Conservation (phyloP, 768 basidiomycete genomes). For the Podaxis sp. region DNA sequence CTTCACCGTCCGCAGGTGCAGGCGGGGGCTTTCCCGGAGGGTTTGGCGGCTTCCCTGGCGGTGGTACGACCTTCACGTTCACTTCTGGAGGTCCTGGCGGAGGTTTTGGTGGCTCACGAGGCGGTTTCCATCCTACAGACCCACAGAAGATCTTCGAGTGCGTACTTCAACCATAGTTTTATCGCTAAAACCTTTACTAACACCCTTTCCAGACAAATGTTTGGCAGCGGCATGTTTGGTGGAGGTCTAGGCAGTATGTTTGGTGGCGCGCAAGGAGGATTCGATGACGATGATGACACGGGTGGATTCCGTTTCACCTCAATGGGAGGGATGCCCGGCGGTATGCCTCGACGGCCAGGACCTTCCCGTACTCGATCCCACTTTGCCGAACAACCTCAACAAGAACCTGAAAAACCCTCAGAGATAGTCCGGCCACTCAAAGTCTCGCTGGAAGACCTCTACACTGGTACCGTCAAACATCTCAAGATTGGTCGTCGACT, state of each 20-base stretch:
- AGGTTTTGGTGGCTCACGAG: conserved; percentile 31
- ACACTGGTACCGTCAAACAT: conserved; percentile 81
- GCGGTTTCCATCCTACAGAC: conserved; percentile 76
- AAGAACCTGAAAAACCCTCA: conserved; percentile 33
- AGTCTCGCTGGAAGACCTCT: conserved; percentile 84
- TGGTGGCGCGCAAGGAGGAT: conserved; percentile 35
- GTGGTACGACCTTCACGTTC: conserved; percentile 57
- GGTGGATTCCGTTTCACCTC: conserved; percentile 32
- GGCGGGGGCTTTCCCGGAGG: conserved; percentile 35
- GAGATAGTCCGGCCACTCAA: conserved; percentile 85
- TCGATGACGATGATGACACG: conserved; percentile 53
- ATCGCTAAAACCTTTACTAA: neutral
- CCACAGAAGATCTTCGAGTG: conserved; percentile 89
- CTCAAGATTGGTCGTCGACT: conserved; percentile 82
- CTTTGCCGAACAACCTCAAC: conserved; percentile 26
- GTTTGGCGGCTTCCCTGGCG: conserved; percentile 42
- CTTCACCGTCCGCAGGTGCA: conserved; percentile 49
- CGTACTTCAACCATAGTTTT: conserved; percentile 29
- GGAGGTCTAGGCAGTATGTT: conserved; percentile 40
- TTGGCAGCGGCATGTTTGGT: conserved; percentile 38
- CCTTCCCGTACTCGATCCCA: conserved; percentile 25
- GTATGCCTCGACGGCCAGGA: conserved; percentile 40
- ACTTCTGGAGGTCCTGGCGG: conserved; percentile 49
- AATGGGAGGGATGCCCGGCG: conserved; percentile 62
- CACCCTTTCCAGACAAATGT: conserved; percentile 50